Evolutionary conservation across 148 eudicot species (phyloP), one percentile per base, ranked within the genome.

Genomic region (Rheum nobile): DNA sequence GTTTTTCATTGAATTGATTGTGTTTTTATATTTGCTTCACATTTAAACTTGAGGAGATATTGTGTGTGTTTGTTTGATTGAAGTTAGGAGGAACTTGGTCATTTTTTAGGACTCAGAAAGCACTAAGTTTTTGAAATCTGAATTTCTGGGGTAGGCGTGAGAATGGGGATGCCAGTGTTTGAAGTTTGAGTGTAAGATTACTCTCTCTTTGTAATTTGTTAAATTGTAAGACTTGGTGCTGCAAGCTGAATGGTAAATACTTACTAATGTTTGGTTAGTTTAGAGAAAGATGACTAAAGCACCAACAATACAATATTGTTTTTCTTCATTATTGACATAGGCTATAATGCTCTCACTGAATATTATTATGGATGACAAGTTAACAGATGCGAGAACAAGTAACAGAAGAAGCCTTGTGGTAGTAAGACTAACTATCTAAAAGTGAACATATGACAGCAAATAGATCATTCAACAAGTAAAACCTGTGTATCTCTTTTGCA

Each of bases 401-500:
- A 65, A 3, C 6, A 65, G 41, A 65, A 16, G 3, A 65, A 65
- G 70, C 70, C 70, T 31, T 29, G 41, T 65, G 22, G 11, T 65
- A 16, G 41, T 65, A 65, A 65, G 10, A 17, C 22, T 32, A 61
- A 31, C 38, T 4, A n/a, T n/a, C n/a, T n/a, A n/a, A n/a, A n/a
- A n/a, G n/a, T n/a, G n/a, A n/a, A n/a, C n/a, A n/a, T n/a, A n/a
- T n/a, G n/a, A n/a, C n/a, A n/a, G n/a, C n/a, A n/a, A n/a, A n/a
- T n/a, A n/a, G n/a, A n/a, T n/a, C n/a, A n/a, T n/a, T 11, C 26
- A 50, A 0, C 22, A 4, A n/a, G 57, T 34, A 31, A 61, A 12
- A 13, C 54, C 21, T 13, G 37, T 31, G 37, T 24, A 71, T 47
- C 7, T 61, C 67, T 39, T 38, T 65, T 77, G 76, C 91, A 95